A percentile compares a stretch with the other conserved stretches of the same genome.
Conservation (phyloP, 306 rosid genomes). For the Rosa multiflora region DNA sequence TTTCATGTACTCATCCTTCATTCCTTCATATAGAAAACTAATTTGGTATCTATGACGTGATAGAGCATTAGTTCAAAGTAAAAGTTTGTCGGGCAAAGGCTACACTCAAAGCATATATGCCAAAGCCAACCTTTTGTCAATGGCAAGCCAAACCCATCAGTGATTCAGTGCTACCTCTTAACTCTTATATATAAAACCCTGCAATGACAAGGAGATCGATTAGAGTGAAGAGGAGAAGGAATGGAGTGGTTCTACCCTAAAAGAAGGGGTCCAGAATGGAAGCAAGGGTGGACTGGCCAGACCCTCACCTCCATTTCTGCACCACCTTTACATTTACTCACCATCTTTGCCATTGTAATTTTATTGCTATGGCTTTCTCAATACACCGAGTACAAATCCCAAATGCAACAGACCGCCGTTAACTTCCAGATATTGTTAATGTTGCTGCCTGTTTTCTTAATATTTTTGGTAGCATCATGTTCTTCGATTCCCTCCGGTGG, state of each 20-base stretch:
- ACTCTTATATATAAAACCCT: background rate
- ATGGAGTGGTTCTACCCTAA: conserved; percentile 65
- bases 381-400: conserved; percentile 44
- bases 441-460: conserved; percentile 43
- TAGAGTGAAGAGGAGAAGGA: conserved; percentile 7
- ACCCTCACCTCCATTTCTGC: conserved; percentile 49
- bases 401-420: conserved; percentile 30
- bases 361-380: conserved; percentile 61
- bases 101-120: conserved; percentile 87
- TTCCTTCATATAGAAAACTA: conserved; percentile 14
- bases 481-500: conserved; percentile 37
- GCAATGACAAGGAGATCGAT: background rate
- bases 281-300: conserved; percentile 52
- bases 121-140: conserved; percentile 33
- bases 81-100: conserved; percentile 26
- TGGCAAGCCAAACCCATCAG: conserved; percentile 31
- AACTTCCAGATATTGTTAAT: conserved; percentile 55
- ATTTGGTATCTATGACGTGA: conserved; percentile 34
- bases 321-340: conserved; percentile 57
- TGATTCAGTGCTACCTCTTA: background rate
- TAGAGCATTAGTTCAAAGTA: conserved; percentile 34
- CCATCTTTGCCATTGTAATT: conserved; percentile 65
- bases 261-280: conserved; percentile 74
- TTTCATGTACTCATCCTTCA: background rate
- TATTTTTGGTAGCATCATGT: conserved; percentile 47